Conservation (phyloP, 768 basidiomycete genomes). For the Mycena indigotica region DNA sequence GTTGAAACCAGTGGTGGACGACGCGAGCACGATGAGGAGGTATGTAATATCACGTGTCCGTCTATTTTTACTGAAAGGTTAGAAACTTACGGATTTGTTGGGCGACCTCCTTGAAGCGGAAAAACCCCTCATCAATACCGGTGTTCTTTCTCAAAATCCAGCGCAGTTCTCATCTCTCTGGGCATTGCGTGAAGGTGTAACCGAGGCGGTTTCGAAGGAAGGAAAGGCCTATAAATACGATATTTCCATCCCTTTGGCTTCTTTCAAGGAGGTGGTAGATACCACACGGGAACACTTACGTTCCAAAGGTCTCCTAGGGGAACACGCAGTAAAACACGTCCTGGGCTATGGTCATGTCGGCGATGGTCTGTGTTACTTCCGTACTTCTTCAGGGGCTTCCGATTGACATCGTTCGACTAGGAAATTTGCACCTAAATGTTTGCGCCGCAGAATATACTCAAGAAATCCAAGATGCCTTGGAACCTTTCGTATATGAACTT, state of each 20-base stretch:
- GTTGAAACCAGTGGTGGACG: conserved; percentile 94
- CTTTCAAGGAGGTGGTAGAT: conserved; percentile 89
- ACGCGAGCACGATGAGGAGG: conserved; percentile 92
- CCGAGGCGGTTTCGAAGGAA: conserved; percentile 90
- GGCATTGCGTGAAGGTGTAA: conserved; percentile 88
- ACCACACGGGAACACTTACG: conserved; percentile 70
- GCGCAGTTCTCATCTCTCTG: conserved; percentile 89
- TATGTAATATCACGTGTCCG: conserved; percentile 29
- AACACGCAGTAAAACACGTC: conserved; percentile 78
- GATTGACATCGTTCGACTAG: conserved; percentile 37
- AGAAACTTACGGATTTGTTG: conserved; percentile 86
- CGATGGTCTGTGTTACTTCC: conserved; percentile 64
- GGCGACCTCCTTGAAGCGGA: conserved; percentile 77
- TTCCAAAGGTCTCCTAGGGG: conserved; percentile 68
- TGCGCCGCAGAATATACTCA: conserved; percentile 79
- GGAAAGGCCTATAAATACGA: conserved; percentile 98
- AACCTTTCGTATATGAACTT: conserved; percentile 94
- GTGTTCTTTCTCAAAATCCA: conserved; percentile 88
- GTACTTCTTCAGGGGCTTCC: background rate
- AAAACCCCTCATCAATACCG: conserved; percentile 79
- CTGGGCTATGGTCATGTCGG: conserved; percentile 97
- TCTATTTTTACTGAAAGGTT: conserved; percentile 2
- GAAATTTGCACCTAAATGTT: conserved; percentile 93
- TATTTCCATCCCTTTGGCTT: conserved; percentile 82
- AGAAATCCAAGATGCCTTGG: conserved; percentile 84